A percentile compares a stretch with the other conserved stretches of the same genome.
Conservation (phyloP, 2,329 filamentous ascomycete species). For the Seiridium cupressi region DNA sequence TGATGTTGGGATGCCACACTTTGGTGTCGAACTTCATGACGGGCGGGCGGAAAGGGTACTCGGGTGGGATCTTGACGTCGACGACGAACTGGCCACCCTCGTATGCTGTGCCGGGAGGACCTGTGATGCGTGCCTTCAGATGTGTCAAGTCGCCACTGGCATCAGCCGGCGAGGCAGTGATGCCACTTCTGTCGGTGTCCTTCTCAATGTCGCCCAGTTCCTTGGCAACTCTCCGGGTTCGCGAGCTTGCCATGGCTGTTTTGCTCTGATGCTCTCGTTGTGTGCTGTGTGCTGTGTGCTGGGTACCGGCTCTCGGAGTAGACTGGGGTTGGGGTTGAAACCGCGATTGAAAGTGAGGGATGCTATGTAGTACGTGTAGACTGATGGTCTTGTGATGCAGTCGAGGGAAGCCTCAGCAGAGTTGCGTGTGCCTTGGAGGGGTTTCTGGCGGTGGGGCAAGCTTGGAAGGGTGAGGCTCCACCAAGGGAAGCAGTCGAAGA, state of each 20-base stretch:
- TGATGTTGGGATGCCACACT: conserved; percentile 97
- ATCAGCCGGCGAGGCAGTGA: conserved; percentile 65
- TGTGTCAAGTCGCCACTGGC: conserved; percentile 70
- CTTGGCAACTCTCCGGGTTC: conserved; percentile 65
- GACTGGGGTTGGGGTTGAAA: no score
- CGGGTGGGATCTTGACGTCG: conserved; percentile 82
- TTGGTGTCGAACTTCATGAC: conserved; percentile 88
- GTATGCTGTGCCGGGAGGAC: conserved; percentile 91
- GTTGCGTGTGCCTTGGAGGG: not conserved
- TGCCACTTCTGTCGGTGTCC: conserved; percentile 70
- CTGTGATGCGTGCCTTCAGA: conserved; percentile 78
- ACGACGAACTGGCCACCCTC: conserved; percentile 80
- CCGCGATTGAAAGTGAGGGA: no score
- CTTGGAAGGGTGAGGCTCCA: not conserved
- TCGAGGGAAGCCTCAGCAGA: not conserved
- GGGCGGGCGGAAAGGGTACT: conserved; percentile 92
- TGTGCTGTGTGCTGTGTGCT: no score
- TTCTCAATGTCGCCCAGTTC: conserved; percentile 73
- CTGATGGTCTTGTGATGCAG: not conserved
- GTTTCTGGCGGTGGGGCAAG: not conserved
- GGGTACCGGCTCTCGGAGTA: no score
- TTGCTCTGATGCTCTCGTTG: not conserved
- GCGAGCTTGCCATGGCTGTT: conserved; percentile 27
- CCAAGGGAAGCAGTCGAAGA: not conserved
- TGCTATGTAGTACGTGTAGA: no score